Evolutionary conservation across 345 rosid species (phyloP).

Genomic region (Aquilaria sinensis): DNA sequence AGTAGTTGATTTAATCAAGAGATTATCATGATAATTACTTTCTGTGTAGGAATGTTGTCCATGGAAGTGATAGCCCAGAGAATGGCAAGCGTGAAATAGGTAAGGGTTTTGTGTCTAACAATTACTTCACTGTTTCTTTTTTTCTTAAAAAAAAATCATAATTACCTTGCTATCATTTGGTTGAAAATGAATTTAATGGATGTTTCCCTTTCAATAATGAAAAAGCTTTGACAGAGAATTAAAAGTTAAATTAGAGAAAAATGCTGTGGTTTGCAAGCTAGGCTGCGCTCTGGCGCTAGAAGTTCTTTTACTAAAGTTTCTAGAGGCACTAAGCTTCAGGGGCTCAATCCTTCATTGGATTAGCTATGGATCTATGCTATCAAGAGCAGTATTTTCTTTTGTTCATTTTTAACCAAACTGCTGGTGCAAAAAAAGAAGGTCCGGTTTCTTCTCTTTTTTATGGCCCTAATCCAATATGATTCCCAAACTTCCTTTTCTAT

Average conservation of each 20-base stretch:
- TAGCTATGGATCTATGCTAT: no score
- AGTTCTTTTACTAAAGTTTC: no score
- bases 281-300: not conserved
- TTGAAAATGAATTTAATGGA: not conserved
- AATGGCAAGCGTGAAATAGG: conserved; percentile 94
- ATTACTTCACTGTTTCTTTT: not conserved
- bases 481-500: no score
- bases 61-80: conserved; percentile 97
- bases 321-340: no score
- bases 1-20: not conserved
- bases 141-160: no score
- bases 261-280: not conserved
- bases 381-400: no score
- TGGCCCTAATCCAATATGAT: no score
- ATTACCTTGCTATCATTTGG: no score
- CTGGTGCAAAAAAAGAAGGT: no score
- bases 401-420: no score
- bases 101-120: conserved; percentile 18
- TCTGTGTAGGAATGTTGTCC: conserved; percentile 76
- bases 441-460: no score
- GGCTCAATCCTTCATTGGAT: no score
- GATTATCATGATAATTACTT: conserved; percentile 17
- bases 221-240: not conserved
- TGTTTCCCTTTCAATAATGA: not conserved
- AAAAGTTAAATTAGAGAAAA: not conserved